Base-by-base conservation (phyloP, 495 filamentous ascomycete genomes). In the Aspergillus ostianus region DNA sequence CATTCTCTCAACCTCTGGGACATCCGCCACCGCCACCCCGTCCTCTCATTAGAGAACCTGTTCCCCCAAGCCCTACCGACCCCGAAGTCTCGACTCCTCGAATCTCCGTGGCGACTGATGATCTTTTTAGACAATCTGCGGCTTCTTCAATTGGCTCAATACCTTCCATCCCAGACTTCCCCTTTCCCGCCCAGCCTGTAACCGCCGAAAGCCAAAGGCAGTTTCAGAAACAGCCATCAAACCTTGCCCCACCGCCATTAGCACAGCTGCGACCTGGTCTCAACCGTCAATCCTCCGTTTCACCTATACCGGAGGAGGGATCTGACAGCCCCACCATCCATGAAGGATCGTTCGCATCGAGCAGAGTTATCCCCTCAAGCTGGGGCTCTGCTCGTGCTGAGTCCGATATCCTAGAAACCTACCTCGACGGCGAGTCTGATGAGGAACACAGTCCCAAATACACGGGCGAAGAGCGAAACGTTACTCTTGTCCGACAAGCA, bases 221-320 rank as follows among this genome's bases (percentile, higher is more conserved):
- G 32, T 48, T 63, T 15, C 58, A 59, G n/a, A 59, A 49, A 53
- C 63, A 57, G 51, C 66, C 59, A n/a, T 63, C 58, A 47, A 65
- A 64, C 56, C 72, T 79, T 49, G 70, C 61, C 53, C 65, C 73
- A 36, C 69, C 67, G 19, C 56, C 59, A 6, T 54, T 62, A 15
- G 36, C 36, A 41, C 36, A 41, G 36, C 36, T 41, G 23, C 67
- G 60, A 46, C 60, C 55, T 10, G 49, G 63, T 57, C 58, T 56
- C 58, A 70, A 65, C 55, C 83, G 90, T 21, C 82, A 81, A 56
- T 91, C 90, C 1, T 90, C 81, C 57, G 91, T 97, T 6, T 90
- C 93, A 8, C 93, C 93, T 2, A 97, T 97, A 56, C 89, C 86
- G 1, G 93, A 97, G 71, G 92, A 96, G 67, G 80, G 84, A 53